Base-by-base conservation (phyloP, 2,329 filamentous ascomycete genomes). In the Tolypocladium inflatum region DNA sequence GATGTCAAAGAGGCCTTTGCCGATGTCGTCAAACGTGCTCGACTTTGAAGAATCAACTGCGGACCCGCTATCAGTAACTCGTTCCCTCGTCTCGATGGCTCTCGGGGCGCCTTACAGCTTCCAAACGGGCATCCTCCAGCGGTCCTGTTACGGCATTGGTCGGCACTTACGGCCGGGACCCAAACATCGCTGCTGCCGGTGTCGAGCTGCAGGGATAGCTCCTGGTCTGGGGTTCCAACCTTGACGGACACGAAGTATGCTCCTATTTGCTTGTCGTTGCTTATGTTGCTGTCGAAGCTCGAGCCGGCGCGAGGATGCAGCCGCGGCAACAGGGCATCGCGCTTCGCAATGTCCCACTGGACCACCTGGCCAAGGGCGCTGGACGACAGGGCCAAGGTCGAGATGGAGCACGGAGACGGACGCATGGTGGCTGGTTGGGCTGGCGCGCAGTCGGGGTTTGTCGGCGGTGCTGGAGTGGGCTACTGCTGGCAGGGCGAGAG, bases 161-260 rank as follows among this genome's bases (percentile, higher is more conserved):
- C 60, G 1, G 77, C 70, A 6, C 57, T 54, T 59, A 64, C 68
- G 50, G 70, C 69, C 17, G 79, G 77, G 43, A 87, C 77, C 84
- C 85, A 87, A 26, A 84, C 78, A 70, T 88, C 85, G 60, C 82
- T 85, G 65, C 82, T 86, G 48, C 84, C 85, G 0, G 84, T 87
- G 69, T 87, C 84, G 51, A 87, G 74, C 67, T 85, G 82, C 56
- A 87, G 70, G 1, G 76, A 79, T 45, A 87, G 60, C 4, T 77
- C 69, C 65, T 87, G 84, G 15, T 71, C 69, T 0, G 84, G 84
- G 8, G 79, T 84, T 21, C 85, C 85, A 30, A 87, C 67, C 33
- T 73, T 70, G 60, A 84, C 79, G 26, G 78, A 78, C 21, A 80
- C 78, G 64, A 84, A 85, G 67, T 86, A 86, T 13, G 71, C 72